Evolutionary conservation across 257 asterid genomes (phyloP), one percentile per base, ranked within the genome.

Genomic region (Lycium ferocissimum): DNA sequence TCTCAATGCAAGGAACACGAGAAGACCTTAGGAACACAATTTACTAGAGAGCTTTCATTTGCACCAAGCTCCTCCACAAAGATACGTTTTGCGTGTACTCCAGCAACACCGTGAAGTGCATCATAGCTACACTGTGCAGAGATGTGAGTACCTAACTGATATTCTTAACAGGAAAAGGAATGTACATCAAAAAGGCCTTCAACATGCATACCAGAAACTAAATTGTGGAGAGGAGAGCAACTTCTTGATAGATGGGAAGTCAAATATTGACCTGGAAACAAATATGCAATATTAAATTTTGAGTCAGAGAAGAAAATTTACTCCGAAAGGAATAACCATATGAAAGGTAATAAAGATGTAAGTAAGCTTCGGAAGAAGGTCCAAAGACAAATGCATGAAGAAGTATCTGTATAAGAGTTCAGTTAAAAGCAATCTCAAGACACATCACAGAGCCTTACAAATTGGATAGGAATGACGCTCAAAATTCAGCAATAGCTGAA

Each of bases 71-170:
- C 99, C 82, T 93, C 98, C 76, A 95, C 98, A 90, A 96, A 96
- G 78, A 96, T 95, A 84, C 95, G 95, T 82, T 93, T 91, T 61
- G 99, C 97, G 88, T 96, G 95, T 80, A 94, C 97, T 38, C 99
- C 99, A 88, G 94, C 99, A 89, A 96, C 99, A 57, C 98, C 99
- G 85, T 96, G 97, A 89, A 96, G 99, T 26, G 97, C 98, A 85
- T 96, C 99, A 87, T 91, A 96, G 89, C 99, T 96, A 90, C 72
- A 79, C 79, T 72, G 54, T n/a, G 83, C 13, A 35, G 15, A 84
- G 33, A 57, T 51, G 82, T 63, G 63, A 85, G 63, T 56, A 71
- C 53, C 80, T 14, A 70, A 15, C 17, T 43, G n/a, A 85, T 9
- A 79, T 13, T 72, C 49, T n/a, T 58, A 79, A 33, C 59, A 22